Evolutionary conservation across 345 rosid genomes (phyloP).

Genomic region (Cardamine chenopodiifolia): DNA sequence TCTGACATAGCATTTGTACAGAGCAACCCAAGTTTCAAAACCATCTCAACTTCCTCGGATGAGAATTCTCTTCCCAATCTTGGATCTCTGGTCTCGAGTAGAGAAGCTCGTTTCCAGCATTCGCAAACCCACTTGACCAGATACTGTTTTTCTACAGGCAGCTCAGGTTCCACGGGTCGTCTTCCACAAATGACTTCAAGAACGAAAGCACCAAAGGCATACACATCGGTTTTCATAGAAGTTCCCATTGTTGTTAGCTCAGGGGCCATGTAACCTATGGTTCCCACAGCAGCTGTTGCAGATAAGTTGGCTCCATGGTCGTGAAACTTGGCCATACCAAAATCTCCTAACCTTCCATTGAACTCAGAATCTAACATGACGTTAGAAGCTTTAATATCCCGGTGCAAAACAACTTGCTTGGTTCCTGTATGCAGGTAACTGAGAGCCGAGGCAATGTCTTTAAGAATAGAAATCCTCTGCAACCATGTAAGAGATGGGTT

Average conservation of each 20-base stretch:
- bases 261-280: slow-evolving; percentile 57
- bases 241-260: slow-evolving; percentile 48
- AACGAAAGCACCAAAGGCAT: slow-evolving; percentile 39
- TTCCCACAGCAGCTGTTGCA: slow-evolving; percentile 51
- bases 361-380: slow-evolving; percentile 48
- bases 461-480: slow-evolving; percentile 43
- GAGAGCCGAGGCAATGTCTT: slow-evolving; percentile 46
- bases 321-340: slow-evolving; percentile 50
- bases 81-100: slow-evolving; percentile 38
- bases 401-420: slow-evolving; percentile 49
- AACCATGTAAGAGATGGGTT: slow-evolving; percentile 42
- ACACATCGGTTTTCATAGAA: slow-evolving; percentile 45
- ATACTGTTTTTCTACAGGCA: neutral
- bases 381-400: slow-evolving; percentile 52
- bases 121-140: slow-evolving; percentile 38
- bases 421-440: slow-evolving; percentile 51
- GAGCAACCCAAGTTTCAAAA: slow-evolving; percentile 32
- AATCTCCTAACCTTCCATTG: slow-evolving; percentile 54
- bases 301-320: slow-evolving; percentile 40
- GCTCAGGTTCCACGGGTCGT: slow-evolving; percentile 35
- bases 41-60: neutral
- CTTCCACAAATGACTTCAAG: slow-evolving; percentile 38
- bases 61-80: slow-evolving; percentile 14
- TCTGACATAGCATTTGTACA: slow-evolving; percentile 27
- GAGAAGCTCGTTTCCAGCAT: slow-evolving; percentile 32